Base-by-base conservation (phyloP, 352 stramenopile species). In the Globisporangium spinosum region DNA sequence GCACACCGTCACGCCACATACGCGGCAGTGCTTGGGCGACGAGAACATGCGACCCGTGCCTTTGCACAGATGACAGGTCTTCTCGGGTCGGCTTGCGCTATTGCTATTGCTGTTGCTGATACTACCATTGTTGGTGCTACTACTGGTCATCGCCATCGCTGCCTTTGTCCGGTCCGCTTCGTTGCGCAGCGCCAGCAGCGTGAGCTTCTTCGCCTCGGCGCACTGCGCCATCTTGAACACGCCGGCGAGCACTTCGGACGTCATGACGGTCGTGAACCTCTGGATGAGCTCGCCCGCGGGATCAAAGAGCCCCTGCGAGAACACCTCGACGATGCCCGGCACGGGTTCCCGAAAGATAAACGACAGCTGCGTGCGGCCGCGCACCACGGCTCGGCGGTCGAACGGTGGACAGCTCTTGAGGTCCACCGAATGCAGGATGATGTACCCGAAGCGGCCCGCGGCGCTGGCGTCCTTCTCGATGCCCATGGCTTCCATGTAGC, bases 141-240 rank as follows among this genome's bases (percentile, higher is more conserved):
- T 34, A 27, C 25, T 40, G 3, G 17, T 23, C 13, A 15, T 29
- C 13, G 38, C 3, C 40, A 49, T 23, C 43, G 43, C 32, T 38
- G 32, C 43, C 20, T 49, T 71, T 9, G 76, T 74, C 0, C 67
- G 70, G 38, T 71, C 70, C 29, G 70, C 77, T 73, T 70, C 17
- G 73, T 79, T 0, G 70, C 69, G 47, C 69, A 76, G n/a, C 70
- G 78, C 63, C 71, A 73, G 4, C 73, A 87, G 72, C 12, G 74
- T 70, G 23, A 87, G 35, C 71, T 85, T 86, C 71, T 88, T 88
- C 49, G 77, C 79, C 35, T 86, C 72, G 8, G 80, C 79, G 17
- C 68, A 74, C 23, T 72, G 72, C 27, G 80, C 61, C 56, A 49
- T 62, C 32, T 27, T 61, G 29, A 62, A 49, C 4, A 80, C 40